phyloP scores from a whole-genome alignment of 2,329 filamentous ascomycete species.

The Aspergillus cejpii region DNA sequence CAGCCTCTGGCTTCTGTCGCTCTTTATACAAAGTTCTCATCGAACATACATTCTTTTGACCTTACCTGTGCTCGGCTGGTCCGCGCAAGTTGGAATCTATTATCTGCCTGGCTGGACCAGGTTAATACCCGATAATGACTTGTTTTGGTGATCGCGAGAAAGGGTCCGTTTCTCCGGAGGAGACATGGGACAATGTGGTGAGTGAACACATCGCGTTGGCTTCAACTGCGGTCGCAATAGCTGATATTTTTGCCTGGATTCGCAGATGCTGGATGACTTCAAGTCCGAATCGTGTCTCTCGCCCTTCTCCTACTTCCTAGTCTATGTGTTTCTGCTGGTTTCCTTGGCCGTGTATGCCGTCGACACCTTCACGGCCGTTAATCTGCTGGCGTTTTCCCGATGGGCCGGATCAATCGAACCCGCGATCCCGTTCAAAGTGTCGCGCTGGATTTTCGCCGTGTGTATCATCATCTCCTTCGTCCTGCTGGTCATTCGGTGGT shows the following conservation, averaged over 20 bases:
- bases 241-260: constrained; percentile 7
- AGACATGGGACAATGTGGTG: constrained; percentile 93
- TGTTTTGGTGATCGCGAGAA: constrained; percentile 57
- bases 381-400: constrained; percentile 77
- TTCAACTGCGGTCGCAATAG: constrained; percentile 1
- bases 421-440: constrained; percentile 65
- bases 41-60: neutral
- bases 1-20: constrained; percentile 6
- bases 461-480: constrained; percentile 89
- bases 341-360: constrained; percentile 80
- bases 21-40: constrained; percentile 8
- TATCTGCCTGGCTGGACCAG: constrained; percentile 27
- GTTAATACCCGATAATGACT: constrained; percentile 50
- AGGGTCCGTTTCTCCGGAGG: constrained; percentile 66
- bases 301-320: constrained; percentile 72
- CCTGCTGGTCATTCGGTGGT: constrained; percentile 71
- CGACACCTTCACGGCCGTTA: constrained; percentile 89
- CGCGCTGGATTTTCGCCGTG: constrained; percentile 90
- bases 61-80: constrained; percentile 29
- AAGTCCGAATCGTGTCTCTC: constrained; percentile 71
- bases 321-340: constrained; percentile 72
- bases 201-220: constrained; percentile 25
- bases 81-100: constrained; percentile 26
- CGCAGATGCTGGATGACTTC: constrained; percentile 63
- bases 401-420: constrained; percentile 83